phyloP scores from a whole-genome alignment of 805 yeast species.

The Suhomyces tanzawaensis region DNA sequence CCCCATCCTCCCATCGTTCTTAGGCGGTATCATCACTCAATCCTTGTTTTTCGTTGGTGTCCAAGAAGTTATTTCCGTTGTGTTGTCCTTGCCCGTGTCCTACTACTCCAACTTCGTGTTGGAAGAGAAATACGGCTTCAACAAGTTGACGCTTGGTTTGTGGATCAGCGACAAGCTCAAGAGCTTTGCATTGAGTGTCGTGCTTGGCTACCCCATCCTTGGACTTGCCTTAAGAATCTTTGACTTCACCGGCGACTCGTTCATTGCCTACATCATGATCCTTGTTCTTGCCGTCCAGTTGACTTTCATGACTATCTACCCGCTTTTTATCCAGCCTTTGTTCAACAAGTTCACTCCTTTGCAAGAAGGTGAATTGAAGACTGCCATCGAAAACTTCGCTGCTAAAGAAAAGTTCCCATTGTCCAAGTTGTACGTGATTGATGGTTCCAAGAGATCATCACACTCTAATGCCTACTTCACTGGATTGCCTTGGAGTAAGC shows the following conservation, averaged over 20 bases:
- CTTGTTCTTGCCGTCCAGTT: conserved; percentile 72
- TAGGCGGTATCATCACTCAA: conserved; percentile 65
- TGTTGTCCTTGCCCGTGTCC: conserved; percentile 63
- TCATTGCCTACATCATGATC: conserved; percentile 75
- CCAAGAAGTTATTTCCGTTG: conserved; percentile 48
- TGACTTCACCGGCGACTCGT: conserved; percentile 73
- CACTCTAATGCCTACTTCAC: conserved; percentile 96
- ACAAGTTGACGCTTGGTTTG: conserved; percentile 70
- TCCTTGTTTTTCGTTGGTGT: conserved; percentile 61
- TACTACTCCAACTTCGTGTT: conserved; percentile 81
- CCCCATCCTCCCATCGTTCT: conserved; percentile 32
- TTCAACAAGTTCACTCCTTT: conserved; percentile 90
- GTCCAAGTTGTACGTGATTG: conserved; percentile 80
- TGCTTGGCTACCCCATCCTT: conserved; percentile 69
- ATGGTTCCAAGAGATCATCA: conserved; percentile 94
- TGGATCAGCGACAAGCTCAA: conserved; percentile 78
- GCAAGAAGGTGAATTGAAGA: conserved; percentile 83
- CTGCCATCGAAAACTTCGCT: conserved; percentile 79
- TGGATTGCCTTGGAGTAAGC: conserved; percentile 96
- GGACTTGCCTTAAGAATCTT: conserved; percentile 79
- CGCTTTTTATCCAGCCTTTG: conserved; percentile 85
- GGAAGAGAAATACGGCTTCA: conserved; percentile 92
- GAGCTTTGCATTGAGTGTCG: conserved; percentile 48
- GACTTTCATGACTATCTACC: conserved; percentile 70
- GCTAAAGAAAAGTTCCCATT: conserved; percentile 77